Base-by-base conservation (phyloP, 257 asterid species). In the Solanum paucissectum region DNA sequence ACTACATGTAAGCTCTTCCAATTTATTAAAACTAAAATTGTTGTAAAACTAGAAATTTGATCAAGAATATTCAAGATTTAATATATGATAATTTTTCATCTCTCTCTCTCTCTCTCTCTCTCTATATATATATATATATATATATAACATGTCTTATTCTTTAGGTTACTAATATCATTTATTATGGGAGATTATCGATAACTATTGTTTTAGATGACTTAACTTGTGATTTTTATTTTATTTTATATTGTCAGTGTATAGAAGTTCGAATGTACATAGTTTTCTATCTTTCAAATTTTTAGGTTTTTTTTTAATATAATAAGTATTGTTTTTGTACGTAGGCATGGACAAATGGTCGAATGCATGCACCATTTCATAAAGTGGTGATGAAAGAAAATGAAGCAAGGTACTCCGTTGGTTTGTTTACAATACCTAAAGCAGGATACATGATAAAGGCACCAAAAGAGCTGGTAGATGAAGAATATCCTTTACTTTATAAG, bases 301-400 rank as follows among this genome's bases (percentile, higher is more conserved):
- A 18, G 58, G 2, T 13, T 46, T 46, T 46, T 46, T 44, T 44
- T 12, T 11, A 23, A n/a, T 60, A 2, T 18, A 7, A 1, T 3
- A 9, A 62, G 3, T 8, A 33, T 1, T 21, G 23, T 64, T 76
- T 87, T 34, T 73, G 5, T 73, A 10, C 4, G 71, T 75, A 94
- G 96, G 98, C 96, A 11, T 94, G 96, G 96, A 90, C 95, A 5
- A 94, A 94, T 20, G 96, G 96, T 0, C 77, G 91, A 55, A 79
- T 95, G 2, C 49, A 93, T 85, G 16, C 95, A 1, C 37, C 94
- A 4, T 21, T 85, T 49, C 98, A 94, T 79, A 87, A 90, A 29
- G 94, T 94, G 18, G 89, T 83, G 88, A 90, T 92, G 92, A 84
- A 34, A 0, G 98, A 94, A 32, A 87, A 89, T 0, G 88, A 81